Base-by-base conservation (phyloP, 352 stramenopile genomes). In the Phytophthora colocasiae region DNA sequence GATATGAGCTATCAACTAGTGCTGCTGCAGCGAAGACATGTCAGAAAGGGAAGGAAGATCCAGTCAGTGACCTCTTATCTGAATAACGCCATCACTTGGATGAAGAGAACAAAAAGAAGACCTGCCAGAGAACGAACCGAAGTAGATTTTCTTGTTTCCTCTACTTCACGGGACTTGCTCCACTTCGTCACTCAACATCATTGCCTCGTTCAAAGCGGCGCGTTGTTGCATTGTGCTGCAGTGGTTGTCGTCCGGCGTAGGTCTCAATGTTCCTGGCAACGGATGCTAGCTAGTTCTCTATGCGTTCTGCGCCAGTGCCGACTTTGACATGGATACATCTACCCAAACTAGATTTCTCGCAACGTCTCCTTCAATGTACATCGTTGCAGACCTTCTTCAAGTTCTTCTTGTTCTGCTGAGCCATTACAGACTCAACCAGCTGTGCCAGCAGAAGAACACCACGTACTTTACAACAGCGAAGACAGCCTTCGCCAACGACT, bases 51-150 rank as follows among this genome's bases (percentile, higher is more conserved):
- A 48, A 22, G 11, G 26, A 52, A 26, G 9, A 22, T 41, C n/a
- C 3, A 14, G 26, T 12, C 15, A 31, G n/a, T n/a, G n/a, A n/a
- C n/a, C n/a, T n/a, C n/a, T n/a, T n/a, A n/a, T 14, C 26, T 43
- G 27, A 8, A 54, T 41, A 54, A 54, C 47, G 47, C n/a, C 29
- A 54, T 26, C 27, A 41, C n/a, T 43, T 22, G 38, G 9, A 43
- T 43, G 29, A 12, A 43, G 17, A 34, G 10, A 29, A 19, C n/a
- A 19, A 27, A 43, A 4, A 52, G 46, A 39, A 50, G 44, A 19
- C 46, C 14, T 15, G 22, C 14, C 38, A 43, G 38, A 34, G 29
- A 34, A 34, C 4, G 6, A 34, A 9, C 29, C 6, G 6, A 34
- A 9, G 31, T 14, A 43, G 14, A 14, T 6, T n/a, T 10, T 43